Conservation (phyloP, 495 filamentous ascomycete genomes). For the Aspergillus ellipticus region DNA sequence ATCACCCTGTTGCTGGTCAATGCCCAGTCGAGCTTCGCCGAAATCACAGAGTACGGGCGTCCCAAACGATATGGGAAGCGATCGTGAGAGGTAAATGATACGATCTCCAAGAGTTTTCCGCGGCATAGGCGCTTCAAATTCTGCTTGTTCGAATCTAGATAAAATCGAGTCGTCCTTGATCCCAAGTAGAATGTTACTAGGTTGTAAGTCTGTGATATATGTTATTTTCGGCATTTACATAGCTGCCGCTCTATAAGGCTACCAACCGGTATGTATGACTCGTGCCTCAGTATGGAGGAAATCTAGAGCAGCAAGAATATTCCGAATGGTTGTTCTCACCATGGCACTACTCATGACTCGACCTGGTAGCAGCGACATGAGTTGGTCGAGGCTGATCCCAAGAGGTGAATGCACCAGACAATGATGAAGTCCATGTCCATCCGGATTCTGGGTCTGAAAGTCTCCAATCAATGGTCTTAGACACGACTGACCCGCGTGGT, state of each 20-base stretch:
- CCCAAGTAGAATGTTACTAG: slow-evolving; percentile 28
- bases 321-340: slow-evolving; percentile 22
- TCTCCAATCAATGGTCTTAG: slow-evolving; percentile 32
- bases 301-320: slow-evolving; percentile 34
- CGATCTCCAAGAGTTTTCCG: slow-evolving; percentile 21
- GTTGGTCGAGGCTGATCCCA: slow-evolving; percentile 25
- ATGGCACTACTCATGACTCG: slow-evolving; percentile 15
- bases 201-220: slow-evolving; percentile 21
- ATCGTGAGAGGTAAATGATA: slow-evolving; percentile 23
- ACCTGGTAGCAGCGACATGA: slow-evolving; percentile 22
- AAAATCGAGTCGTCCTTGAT: slow-evolving; percentile 30
- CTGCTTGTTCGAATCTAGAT: slow-evolving; percentile 21
- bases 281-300: slow-evolving; percentile 40
- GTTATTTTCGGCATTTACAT: slow-evolving; percentile 1
- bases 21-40: slow-evolving; percentile 27
- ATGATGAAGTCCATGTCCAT: slow-evolving; percentile 28
- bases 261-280: slow-evolving; percentile 46
- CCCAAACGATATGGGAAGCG: slow-evolving; percentile 18
- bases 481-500: slow-evolving; percentile 28
- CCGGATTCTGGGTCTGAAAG: slow-evolving; percentile 29
- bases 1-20: slow-evolving; percentile 24
- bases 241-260: neutral
- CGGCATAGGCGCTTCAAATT: slow-evolving; percentile 22
- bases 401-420: slow-evolving; percentile 42
- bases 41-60: slow-evolving; percentile 28